phyloP scores from a whole-genome alignment of 2,329 filamentous ascomycete genomes.

The Stemphylium lycopersici region DNA sequence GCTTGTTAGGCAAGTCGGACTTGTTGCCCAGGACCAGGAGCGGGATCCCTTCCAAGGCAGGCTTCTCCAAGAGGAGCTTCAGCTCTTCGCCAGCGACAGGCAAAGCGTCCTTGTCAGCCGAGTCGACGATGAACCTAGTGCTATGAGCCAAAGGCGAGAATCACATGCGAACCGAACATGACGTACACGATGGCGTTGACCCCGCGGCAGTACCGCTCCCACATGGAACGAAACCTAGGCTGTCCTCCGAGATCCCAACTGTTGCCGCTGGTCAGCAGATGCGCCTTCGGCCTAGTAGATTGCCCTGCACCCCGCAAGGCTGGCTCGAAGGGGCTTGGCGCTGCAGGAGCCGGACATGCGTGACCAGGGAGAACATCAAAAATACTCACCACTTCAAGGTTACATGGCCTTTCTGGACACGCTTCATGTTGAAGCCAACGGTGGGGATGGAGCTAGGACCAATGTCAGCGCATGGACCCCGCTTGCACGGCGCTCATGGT shows the following conservation, averaged over 20 bases:
- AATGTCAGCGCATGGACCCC: slow-evolving; percentile 46
- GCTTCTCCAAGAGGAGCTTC: slow-evolving; percentile 84
- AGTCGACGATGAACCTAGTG: slow-evolving; percentile 88
- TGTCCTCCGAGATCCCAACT: slow-evolving; percentile 97
- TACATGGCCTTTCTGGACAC: slow-evolving; percentile 96
- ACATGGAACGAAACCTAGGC: slow-evolving; percentile 97
- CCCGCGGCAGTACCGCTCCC: slow-evolving; percentile 97
- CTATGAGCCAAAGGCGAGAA: slow-evolving; percentile 33
- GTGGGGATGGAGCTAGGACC: slow-evolving; percentile 88
- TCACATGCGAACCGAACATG: slow-evolving; percentile 18
- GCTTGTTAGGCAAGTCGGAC: slow-evolving; percentile 87
- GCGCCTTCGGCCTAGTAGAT: slow-evolving; percentile 34
- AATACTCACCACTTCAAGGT: slow-evolving; percentile 83
- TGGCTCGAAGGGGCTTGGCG: slow-evolving; percentile 43
- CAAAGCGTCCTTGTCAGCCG: slow-evolving; percentile 80
- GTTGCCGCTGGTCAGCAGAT: slow-evolving; percentile 47
- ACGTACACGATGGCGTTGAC: slow-evolving; percentile 92
- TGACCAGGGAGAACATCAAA: slow-evolving; percentile 39
- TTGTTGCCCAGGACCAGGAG: slow-evolving; percentile 96
- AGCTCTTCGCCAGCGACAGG: slow-evolving; percentile 90
- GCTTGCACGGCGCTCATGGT: slow-evolving; percentile 32
- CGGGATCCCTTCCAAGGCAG: slow-evolving; percentile 85
- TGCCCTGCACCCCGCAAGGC: slow-evolving; percentile 37
- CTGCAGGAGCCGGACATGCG: slow-evolving; percentile 46
- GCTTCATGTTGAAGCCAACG: slow-evolving; percentile 99